A percentile compares a stretch with the other conserved stretches of the same genome.
Evolutionary conservation across 148 eudicot species (phyloP).

Genomic region (Camellia sinensis): DNA sequence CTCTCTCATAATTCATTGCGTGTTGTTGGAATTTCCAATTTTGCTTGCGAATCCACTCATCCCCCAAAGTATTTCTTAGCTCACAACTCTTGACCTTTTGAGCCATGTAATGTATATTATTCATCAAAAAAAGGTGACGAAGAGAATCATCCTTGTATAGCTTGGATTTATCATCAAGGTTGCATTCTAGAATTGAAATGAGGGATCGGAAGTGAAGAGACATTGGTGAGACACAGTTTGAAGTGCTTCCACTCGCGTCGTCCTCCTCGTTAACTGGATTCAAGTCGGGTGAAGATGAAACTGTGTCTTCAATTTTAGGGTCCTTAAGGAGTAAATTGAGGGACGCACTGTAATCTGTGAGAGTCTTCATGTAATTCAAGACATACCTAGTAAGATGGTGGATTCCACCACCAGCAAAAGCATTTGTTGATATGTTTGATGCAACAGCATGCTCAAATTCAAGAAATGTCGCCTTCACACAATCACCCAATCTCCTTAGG

Average conservation of each 20-base stretch:
- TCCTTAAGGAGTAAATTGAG: conserved; percentile 61
- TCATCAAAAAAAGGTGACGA: conserved; percentile 72
- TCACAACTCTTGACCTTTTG: conserved; percentile 65
- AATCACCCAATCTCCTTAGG: conserved; percentile 51
- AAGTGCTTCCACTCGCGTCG: conserved; percentile 16
- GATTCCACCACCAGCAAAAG: conserved; percentile 71
- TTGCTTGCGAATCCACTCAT: conserved; percentile 69
- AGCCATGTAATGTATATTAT: conserved; percentile 76
- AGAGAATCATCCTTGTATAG: conserved; percentile 62
- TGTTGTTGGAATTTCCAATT: conserved; percentile 73
- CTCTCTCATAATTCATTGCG: conserved; percentile 71
- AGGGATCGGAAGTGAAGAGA: conserved; percentile 56
- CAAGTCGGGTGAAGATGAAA: conserved; percentile 40
- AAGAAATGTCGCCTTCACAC: conserved; percentile 69
- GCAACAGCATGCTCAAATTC: conserved; percentile 69
- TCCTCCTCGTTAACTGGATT: conserved; percentile 40
- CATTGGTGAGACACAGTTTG: conserved; percentile 31
- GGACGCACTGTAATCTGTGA: conserved; percentile 56
- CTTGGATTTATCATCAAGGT: conserved; percentile 65
- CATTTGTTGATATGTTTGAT: conserved; percentile 44
- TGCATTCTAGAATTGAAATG: conserved; percentile 40
- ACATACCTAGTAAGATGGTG: conserved; percentile 75
- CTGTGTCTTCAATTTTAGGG: conserved; percentile 35
- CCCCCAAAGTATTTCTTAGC: conserved; percentile 58
- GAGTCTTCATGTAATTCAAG: conserved; percentile 68